Evolutionary conservation across 345 rosid genomes (phyloP).

Genomic region (Xanthoceras sorbifolium): DNA sequence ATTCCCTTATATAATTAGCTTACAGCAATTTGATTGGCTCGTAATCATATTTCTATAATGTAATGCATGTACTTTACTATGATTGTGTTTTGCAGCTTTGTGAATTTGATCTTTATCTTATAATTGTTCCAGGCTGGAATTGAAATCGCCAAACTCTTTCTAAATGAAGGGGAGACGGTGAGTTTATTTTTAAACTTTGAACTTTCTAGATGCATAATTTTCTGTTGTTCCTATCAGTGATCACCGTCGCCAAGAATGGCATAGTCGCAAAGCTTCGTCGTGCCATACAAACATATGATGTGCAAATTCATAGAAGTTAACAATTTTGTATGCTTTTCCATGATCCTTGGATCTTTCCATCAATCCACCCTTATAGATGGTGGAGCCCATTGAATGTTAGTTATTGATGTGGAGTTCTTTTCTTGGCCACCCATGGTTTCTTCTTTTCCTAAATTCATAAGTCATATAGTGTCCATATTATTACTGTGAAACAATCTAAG

Average conservation of each 20-base stretch:
- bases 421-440: neutral
- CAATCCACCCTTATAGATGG: neutral
- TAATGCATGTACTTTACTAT: neutral
- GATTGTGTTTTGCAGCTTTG: neutral
- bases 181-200: conserved; percentile 15
- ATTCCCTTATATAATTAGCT: neutral
- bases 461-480: neutral
- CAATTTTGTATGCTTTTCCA: neutral
- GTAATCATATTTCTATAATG: neutral
- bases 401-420: neutral
- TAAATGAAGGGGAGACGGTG: conserved; percentile 88
- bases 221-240: conserved; percentile 10
- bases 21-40: neutral
- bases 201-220: conserved; percentile 8
- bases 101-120: conserved; percentile 14
- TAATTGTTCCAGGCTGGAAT: conserved; percentile 81
- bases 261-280: no score
- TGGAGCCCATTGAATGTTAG: neutral
- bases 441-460: neutral
- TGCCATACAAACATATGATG: no score
- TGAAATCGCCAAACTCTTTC: conserved; percentile 90
- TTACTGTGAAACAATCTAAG: neutral
- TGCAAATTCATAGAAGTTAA: neutral
- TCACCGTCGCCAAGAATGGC: no score
- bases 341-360: neutral